A percentile compares a stretch with the other conserved stretches of the same genome.
phyloP scores from a whole-genome alignment of 2,329 filamentous ascomycete genomes.

The Acrocalymma vagum region DNA sequence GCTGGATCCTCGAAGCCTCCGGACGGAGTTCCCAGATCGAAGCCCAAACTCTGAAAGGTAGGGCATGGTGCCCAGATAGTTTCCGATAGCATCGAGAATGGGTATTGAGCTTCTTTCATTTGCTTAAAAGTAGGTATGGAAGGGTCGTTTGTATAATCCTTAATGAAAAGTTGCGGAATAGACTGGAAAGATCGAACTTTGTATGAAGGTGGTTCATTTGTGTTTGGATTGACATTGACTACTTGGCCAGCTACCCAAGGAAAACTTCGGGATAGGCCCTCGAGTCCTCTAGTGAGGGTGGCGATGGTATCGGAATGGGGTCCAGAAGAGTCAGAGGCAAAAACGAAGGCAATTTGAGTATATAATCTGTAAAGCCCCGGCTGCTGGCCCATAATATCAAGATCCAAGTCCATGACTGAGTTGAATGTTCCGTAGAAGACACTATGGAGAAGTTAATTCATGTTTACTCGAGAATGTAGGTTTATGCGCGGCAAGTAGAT shows the following conservation, averaged over 20 bases:
- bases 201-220: constrained; percentile 43
- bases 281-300: constrained; percentile 14
- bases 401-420: constrained; percentile 30
- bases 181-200: constrained; percentile 49
- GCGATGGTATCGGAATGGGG: constrained; percentile 14
- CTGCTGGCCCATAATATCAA: constrained; percentile 56
- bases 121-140: constrained; percentile 49
- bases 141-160: constrained; percentile 51
- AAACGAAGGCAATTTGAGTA: constrained; percentile 56
- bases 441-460: too few relatives aligned
- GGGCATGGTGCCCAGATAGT: constrained; percentile 48
- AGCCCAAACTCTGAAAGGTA: constrained; percentile 45
- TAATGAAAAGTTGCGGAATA: constrained; percentile 50
- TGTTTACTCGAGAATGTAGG: too few relatives aligned
- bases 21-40: constrained; percentile 19
- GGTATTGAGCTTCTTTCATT: constrained; percentile 51
- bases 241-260: constrained; percentile 57
- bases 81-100: constrained; percentile 60
- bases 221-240: constrained; percentile 40
- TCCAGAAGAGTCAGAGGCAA: constrained; percentile 32
- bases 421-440: too few relatives aligned
- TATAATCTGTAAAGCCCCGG: constrained; percentile 54
- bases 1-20: constrained; percentile 25
- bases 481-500: too few relatives aligned
- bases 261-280: constrained; percentile 49